A percentile compares a stretch with the other conserved stretches of the same genome.
Conservation (phyloP, 148 eudicot species). For the Camellia japonica region DNA sequence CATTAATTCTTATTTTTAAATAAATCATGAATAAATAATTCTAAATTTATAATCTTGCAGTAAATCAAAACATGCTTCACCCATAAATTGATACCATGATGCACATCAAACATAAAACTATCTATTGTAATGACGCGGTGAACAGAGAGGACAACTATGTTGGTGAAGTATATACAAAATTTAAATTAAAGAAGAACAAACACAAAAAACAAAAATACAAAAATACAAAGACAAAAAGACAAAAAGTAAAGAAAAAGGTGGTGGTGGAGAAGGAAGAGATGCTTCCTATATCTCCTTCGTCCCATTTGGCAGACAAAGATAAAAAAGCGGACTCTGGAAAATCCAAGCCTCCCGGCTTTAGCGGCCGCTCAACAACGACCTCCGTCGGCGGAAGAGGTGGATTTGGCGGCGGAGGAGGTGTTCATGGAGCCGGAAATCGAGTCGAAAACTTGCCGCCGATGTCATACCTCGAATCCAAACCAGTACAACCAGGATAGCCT, state of each 20-base stretch:
- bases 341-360: background rate
- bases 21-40: no score
- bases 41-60: no score
- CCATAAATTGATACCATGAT: no score
- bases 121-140: background rate
- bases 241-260: background rate
- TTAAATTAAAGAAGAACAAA: background rate
- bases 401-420: no score
- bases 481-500: background rate
- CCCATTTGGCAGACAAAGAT: slow-evolving; percentile 8
- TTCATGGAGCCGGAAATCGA: no score
- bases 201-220: background rate
- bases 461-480: no score
- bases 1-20: no score
- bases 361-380: background rate
- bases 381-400: background rate
- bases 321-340: background rate
- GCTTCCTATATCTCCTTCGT: slow-evolving; percentile 14
- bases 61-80: no score
- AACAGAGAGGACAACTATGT: background rate
- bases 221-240: no score
- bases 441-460: no score
- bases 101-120: no score
- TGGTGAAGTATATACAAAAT: background rate
- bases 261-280: slow-evolving; percentile 1